Evolutionary conservation across 768 basidiomycete genomes (phyloP).

Genomic region (Cystofilobasidium macerans): DNA sequence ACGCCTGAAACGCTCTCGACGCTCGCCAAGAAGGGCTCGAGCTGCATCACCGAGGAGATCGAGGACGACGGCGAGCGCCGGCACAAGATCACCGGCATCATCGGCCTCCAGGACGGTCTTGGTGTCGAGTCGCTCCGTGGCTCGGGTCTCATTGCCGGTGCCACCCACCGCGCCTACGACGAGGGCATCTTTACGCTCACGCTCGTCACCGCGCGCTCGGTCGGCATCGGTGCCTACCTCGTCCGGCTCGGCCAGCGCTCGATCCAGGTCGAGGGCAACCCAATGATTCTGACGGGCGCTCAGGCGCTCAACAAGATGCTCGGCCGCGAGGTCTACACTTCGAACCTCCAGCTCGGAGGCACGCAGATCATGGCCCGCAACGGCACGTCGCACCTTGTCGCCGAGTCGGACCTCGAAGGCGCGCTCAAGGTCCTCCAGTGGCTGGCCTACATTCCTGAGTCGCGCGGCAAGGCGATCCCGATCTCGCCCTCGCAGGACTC

Average conservation of each 20-base stretch:
- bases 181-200: slow-evolving; percentile 96
- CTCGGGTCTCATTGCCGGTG: slow-evolving; percentile 95
- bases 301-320: slow-evolving; percentile 96
- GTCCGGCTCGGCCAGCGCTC: slow-evolving; percentile 95
- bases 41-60: slow-evolving; percentile 71
- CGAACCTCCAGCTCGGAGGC: slow-evolving; percentile 93
- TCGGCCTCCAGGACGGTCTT: slow-evolving; percentile 70
- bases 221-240: slow-evolving; percentile 97
- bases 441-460: slow-evolving; percentile 84
- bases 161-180: slow-evolving; percentile 95
- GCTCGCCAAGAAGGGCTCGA: slow-evolving; percentile 31
- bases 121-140: slow-evolving; percentile 94
- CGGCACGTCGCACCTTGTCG: slow-evolving; percentile 92
- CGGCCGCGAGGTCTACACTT: slow-evolving; percentile 96
- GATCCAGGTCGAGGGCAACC: slow-evolving; percentile 97
- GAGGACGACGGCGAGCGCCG: slow-evolving; percentile 76
- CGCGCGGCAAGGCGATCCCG: slow-evolving; percentile 68
- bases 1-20: slow-evolving; percentile 25
- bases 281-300: slow-evolving; percentile 96
- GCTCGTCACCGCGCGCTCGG: slow-evolving; percentile 93
- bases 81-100: slow-evolving; percentile 90
- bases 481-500: slow-evolving; percentile 56
- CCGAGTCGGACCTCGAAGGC: slow-evolving; percentile 88
- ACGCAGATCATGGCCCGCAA: slow-evolving; percentile 99
- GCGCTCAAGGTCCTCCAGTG: slow-evolving; percentile 87